Evolutionary conservation across 768 basidiomycete genomes (phyloP), one percentile per base, ranked within the genome.

Genomic region (Tulasnella sp.): DNA sequence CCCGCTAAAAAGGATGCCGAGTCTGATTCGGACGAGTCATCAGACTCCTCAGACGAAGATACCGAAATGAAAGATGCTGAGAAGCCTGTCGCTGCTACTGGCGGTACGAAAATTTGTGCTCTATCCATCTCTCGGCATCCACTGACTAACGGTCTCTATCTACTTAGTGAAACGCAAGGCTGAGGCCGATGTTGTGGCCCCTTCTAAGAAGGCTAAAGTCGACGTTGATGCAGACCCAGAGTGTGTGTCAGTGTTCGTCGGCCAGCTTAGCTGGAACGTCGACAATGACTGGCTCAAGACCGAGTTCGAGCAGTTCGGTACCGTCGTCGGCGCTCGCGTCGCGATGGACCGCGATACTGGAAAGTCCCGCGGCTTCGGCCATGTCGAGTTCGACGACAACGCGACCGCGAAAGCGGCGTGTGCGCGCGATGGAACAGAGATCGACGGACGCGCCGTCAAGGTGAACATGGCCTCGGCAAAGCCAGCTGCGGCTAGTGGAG

Each of bases 281-380:
- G 95, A 97, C 76, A 87, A 90, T 70, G 95, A 97, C 72, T 88
- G 91, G 78, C 83, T 98, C 63, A 82, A 85, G 51, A 79, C 84
- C 70, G 95, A 97, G 72, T 97, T 99, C 65, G 82, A 85, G 30
- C 76, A 78, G 56, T 93, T 84, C 66, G 96, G 96, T 52, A 88
- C 94, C 73, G 81, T 99, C 67, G 80, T 83, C 62, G 83, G 82
- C n/a, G 92, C 90, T 4, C 61, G 58, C 21, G 63, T 62, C 23
- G 85, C 86, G 70, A 82, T 80, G 74, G 88, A 91, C 65, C 85
- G 87, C 61, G 82, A 83, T 64, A 80, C 83, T 15, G 88, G 88
- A 64, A 84, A 80, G 68, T 90, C 89, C 49, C 84, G 88, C 59
- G 88, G 88, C 19, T 90, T 92, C 68, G 88, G 85, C 49, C 86